Conservation (phyloP, 2,329 filamentous ascomycete species). For the Alternaria tenuissima region DNA sequence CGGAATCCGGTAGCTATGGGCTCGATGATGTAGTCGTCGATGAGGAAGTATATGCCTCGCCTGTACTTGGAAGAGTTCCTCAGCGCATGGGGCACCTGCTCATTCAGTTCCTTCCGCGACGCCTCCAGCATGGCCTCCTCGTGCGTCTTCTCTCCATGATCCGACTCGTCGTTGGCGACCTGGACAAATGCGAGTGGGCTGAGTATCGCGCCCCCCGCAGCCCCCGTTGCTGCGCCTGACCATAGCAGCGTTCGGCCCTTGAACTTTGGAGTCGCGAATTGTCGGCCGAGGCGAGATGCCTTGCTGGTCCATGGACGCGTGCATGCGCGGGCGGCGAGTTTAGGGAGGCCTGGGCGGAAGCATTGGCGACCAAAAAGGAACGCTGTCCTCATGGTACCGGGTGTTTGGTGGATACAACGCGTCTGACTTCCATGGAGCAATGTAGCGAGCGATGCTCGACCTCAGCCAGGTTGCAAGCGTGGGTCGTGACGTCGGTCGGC, state of each 20-base stretch:
- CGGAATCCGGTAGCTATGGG: constrained; percentile 85
- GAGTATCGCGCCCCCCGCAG: constrained; percentile 48
- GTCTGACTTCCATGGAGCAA: constrained; percentile 35
- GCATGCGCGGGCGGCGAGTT: constrained; percentile 25
- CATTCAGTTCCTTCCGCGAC: constrained; percentile 79
- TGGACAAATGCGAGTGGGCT: constrained; percentile 68
- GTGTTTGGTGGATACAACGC: constrained; percentile 30
- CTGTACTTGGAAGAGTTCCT: constrained; percentile 66
- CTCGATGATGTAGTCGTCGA: constrained; percentile 79
- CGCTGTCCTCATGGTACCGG: constrained; percentile 59
- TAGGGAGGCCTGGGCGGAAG: constrained; percentile 52
- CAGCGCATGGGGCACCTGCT: constrained; percentile 70
- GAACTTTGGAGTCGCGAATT: constrained; percentile 47
- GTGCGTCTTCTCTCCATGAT: constrained; percentile 67
- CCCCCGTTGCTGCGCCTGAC: constrained; percentile 39
- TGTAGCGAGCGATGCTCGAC: constrained; percentile 3
- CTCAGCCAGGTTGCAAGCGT: constrained; percentile 3
- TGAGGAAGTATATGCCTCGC: constrained; percentile 68
- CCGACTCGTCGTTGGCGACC: constrained; percentile 60
- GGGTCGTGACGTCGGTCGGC: constrained; percentile 36
- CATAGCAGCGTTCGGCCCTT: constrained; percentile 42
- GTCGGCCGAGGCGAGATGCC: constrained; percentile 40
- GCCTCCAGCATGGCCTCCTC: constrained; percentile 88
- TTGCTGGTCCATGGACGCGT: constrained; percentile 38
- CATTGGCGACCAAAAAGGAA: constrained; percentile 60